Conservation (phyloP, 1,284 basidiomycete species). For the Leccinum subspadiceum region DNA sequence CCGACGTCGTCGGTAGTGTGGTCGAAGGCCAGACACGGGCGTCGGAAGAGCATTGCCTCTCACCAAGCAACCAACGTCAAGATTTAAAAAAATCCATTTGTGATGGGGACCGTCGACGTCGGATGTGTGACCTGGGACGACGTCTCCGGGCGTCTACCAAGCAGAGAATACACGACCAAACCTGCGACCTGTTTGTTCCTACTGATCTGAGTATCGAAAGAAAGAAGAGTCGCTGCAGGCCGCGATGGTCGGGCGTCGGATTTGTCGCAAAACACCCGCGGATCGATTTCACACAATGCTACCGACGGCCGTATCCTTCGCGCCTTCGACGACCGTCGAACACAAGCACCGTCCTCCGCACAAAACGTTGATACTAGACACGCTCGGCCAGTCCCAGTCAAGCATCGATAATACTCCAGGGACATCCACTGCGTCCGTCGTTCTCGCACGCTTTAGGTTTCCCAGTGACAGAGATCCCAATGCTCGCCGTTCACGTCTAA, state of each 20-base stretch:
- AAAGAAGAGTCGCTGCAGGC: neutral
- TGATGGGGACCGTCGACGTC: neutral
- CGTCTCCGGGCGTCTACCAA: neutral
- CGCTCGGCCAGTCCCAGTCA: neutral
- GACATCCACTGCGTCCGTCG: neutral
- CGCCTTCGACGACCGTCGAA: conserved; percentile 2
- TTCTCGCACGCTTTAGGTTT: conserved; percentile 4
- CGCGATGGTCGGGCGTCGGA: conserved; percentile 6
- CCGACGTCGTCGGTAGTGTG: conserved; percentile 1
- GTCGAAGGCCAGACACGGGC: neutral
- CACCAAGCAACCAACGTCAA: too few relatives aligned
- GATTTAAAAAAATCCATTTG: neutral
- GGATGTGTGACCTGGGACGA: neutral
- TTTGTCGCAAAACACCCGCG: conserved; percentile 4
- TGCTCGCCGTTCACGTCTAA: neutral
- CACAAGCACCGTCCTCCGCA: neutral
- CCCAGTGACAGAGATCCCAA: neutral
- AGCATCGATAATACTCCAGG: conserved; percentile 3
- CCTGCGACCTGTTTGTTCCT: neutral
- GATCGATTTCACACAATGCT: conserved; percentile 1
- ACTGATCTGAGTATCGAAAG: neutral
- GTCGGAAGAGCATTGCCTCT: too few relatives aligned
- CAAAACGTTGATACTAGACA: neutral
- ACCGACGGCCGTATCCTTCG: neutral
- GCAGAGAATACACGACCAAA: neutral